Evolutionary conservation across 2,329 filamentous ascomycete species (phyloP), one percentile per base, ranked within the genome.

Genomic region (Fusarium siculi): DNA sequence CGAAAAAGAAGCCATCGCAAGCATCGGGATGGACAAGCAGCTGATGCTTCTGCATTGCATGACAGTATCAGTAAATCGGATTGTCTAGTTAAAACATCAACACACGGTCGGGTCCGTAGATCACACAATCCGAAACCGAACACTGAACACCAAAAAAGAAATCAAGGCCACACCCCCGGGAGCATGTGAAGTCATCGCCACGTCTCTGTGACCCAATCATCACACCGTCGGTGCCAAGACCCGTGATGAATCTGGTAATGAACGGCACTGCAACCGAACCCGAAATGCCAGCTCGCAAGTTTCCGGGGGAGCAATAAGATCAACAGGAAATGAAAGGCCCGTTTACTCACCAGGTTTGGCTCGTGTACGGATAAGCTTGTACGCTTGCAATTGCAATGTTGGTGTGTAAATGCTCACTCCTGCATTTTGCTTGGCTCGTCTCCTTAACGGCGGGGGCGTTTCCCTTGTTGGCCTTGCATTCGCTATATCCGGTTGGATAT

Each of bases 111-210:
- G 54, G 43, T 59, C 56, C 30, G 54, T 66, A 54, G 53, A 65
- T 59, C 68, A 66, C 54, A 63, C 40, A 67, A 43, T 62, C 63
- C 63, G 49, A 67, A 67, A 67, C 63, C 43, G 34, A 58, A 49
- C n/a, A 34, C 44, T 32, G 37, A 42, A 60, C 36, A 42, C 23
- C 37, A 66, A 66, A 43, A 37, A 21, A 50, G 4, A 60, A 55
- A 55, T 34, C 62, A 72, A 67, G 68, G 63, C 47, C 50, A 64
- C 63, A 61, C 42, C 59, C 53, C 57, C 18, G 39, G 52, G 53
- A 65, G 36, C 65, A 58, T 57, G 74, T 78, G 76, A 78, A 78
- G 76, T 78, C 76, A 78, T 77, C 47, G 67, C 63, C 71, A 72
- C 70, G 69, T 58, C 66, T 65, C 53, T n/a, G 36, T 63, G 47